Evolutionary conservation across 2,329 filamentous ascomycete genomes (phyloP), one percentile per base, ranked within the genome.

Genomic region (Fusarium sp.): DNA sequence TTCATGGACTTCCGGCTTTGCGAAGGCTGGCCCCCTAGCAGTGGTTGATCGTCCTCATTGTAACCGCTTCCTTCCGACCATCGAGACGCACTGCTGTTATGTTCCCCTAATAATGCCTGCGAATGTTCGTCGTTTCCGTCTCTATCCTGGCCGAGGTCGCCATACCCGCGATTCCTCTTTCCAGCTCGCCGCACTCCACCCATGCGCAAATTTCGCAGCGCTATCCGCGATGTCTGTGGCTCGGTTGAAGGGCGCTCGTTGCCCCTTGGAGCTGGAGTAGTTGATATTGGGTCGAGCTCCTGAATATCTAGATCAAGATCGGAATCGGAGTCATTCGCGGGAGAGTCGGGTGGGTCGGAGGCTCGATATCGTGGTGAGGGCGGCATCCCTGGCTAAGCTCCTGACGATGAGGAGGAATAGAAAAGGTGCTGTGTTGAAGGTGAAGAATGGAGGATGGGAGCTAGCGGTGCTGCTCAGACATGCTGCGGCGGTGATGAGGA

Each of bases 261-360:
- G 53, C 72, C 69, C 53, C 78, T 79, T 54, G 80, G 76, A 67
- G 79, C 70, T 75, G 81, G 78, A 76, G 80, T 78, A 73, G 80
- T 79, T n/a, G 84, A 83, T 67, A 83, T 80, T 80, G 93, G 93
- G 80, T 95, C 93, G 75, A 96, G 90, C 85, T 96, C 94, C 79
- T 94, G 88, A 75, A 94, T 88, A 79, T 94, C 92, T 77, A 96
- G 88, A 77, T 95, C 92, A 78, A 96, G 89, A 80, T 96, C 93
- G 71, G 83, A 82, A 64, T 95, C 93, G 80, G 91, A 93, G 80
- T 95, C 92, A 83, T 91, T 86, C 78, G 85, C 83, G 69, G 88
- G 87, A 68, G 88, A 90, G 83, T 92, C 90, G 82, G 91, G 91
- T 79, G 89, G 88, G 81, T 91, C 88, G 79, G 88, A 84, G 76